Conservation (phyloP, 2,329 filamentous ascomycete species). For the Ascochyta pisi region DNA sequence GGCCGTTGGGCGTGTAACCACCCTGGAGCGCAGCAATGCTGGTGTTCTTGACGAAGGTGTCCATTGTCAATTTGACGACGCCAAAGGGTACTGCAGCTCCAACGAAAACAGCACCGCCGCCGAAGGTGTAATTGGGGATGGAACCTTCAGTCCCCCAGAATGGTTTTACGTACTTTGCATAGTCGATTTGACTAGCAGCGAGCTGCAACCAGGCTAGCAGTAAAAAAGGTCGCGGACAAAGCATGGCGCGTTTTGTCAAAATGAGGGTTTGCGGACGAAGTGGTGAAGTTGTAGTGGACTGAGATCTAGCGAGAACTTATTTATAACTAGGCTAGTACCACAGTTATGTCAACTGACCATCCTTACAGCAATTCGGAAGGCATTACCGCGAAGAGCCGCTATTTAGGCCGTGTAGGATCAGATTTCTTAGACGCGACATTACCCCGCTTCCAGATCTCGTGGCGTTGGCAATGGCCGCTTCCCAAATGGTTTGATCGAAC, state of each 20-base stretch:
- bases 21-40: conserved; percentile 39
- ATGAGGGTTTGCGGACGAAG: not conserved
- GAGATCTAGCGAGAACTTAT: not conserved
- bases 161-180: conserved; percentile 56
- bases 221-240: not conserved
- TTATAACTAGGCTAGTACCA: not conserved
- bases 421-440: not conserved
- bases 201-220: not conserved
- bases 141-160: conserved; percentile 60
- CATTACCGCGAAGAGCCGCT: not conserved
- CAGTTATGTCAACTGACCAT: not conserved
- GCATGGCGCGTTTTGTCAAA: not conserved
- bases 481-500: no score
- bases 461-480: no score
- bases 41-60: conserved; percentile 37
- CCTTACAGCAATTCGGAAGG: not conserved
- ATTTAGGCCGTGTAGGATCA: not conserved
- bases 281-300: no score
- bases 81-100: conserved; percentile 44
- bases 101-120: conserved; percentile 46
- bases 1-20: conserved; percentile 48
- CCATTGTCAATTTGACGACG: conserved; percentile 47
- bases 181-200: conserved; percentile 33
- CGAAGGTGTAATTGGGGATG: conserved; percentile 53
- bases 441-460: not conserved